Percentiles rank a stretch among this genome's conserved stretches.
These are phyloP conservation scores for Xerocomellus intermedius DNA, from an alignment of 768 basidiomycete species.

Conservation along the genomic window DNA sequence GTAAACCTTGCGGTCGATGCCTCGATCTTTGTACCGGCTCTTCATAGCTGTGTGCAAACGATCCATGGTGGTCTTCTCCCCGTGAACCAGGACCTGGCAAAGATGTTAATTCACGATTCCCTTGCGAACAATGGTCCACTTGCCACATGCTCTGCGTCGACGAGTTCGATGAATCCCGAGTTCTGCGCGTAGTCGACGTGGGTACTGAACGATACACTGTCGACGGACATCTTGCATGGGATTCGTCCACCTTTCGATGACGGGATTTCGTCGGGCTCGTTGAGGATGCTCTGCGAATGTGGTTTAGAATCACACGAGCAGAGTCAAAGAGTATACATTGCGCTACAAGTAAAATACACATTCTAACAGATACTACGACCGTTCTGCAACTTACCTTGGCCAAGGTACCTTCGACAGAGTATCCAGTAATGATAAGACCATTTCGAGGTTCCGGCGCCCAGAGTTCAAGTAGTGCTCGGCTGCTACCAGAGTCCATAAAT, in stretches of 20 bases:
- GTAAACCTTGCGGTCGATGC: constrained; percentile 92
- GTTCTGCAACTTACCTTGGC: constrained; percentile 75
- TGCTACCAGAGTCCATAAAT: constrained; percentile 86
- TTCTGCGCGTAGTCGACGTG: constrained; percentile 98
- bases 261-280: constrained; percentile 86
- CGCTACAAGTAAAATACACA: constrained; percentile 19
- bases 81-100: constrained; percentile 84
- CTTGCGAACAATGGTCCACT: constrained; percentile 27
- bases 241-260: constrained; percentile 75
- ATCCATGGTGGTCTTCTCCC: constrained; percentile 89
- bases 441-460: constrained; percentile 96
- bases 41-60: constrained; percentile 82
- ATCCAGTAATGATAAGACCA: constrained; percentile 91
- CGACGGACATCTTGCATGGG: constrained; percentile 83
- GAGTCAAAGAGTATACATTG: constrained; percentile 6
- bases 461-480: constrained; percentile 87
- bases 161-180: constrained; percentile 89
- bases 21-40: constrained; percentile 76
- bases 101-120: background rate
- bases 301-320: constrained; percentile 3
- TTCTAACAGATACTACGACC: background rate
- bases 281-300: constrained; percentile 76
- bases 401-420: constrained; percentile 94
- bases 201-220: constrained; percentile 93
- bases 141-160: constrained; percentile 88